These are phyloP conservation scores for Musa beccarii DNA, from an alignment of 176 grass and related monocot genomes.

Conservation along the genomic window DNA sequence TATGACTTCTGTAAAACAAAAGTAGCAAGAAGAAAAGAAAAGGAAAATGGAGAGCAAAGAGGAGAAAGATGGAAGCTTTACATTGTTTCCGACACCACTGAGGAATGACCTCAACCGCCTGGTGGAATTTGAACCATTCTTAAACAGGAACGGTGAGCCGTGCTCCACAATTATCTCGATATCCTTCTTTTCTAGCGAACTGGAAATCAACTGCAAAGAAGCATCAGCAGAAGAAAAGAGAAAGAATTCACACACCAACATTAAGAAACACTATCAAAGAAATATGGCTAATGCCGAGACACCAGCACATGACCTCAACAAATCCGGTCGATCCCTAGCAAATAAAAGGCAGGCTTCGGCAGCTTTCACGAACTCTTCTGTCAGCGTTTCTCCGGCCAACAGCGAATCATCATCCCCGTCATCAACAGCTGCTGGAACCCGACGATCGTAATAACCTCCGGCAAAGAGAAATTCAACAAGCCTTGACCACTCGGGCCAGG, in stretches of 20 bases:
- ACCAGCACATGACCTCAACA: conserved; percentile 49
- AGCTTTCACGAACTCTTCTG: conserved; percentile 34
- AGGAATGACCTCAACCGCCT: conserved; percentile 50
- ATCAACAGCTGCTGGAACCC: background rate
- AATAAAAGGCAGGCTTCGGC: conserved; percentile 51
- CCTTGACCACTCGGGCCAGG: conserved; percentile 60
- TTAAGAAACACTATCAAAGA: background rate
- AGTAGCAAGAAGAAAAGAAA: background rate
- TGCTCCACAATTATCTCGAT: conserved; percentile 54
- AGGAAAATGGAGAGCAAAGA: background rate
- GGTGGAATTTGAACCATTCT: conserved; percentile 40
- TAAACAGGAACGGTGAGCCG: conserved; percentile 52
- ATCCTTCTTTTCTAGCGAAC: conserved; percentile 56
- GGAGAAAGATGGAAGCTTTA: conserved; percentile 25
- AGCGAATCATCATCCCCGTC: conserved; percentile 13
- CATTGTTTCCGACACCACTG: conserved; percentile 24
- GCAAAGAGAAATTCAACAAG: conserved; percentile 51
- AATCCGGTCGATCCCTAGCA: conserved; percentile 56
- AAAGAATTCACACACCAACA: background rate
- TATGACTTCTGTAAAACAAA: background rate
- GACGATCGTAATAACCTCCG: conserved; percentile 33
- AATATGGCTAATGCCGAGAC: too few species aligned
- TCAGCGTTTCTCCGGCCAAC: conserved; percentile 17
- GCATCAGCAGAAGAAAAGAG: conserved; percentile 6
- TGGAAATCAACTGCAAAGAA: conserved; percentile 2